These are phyloP conservation scores for Croton laevigatus DNA, from an alignment of 441 rosid species.

Conservation along the genomic window DNA sequence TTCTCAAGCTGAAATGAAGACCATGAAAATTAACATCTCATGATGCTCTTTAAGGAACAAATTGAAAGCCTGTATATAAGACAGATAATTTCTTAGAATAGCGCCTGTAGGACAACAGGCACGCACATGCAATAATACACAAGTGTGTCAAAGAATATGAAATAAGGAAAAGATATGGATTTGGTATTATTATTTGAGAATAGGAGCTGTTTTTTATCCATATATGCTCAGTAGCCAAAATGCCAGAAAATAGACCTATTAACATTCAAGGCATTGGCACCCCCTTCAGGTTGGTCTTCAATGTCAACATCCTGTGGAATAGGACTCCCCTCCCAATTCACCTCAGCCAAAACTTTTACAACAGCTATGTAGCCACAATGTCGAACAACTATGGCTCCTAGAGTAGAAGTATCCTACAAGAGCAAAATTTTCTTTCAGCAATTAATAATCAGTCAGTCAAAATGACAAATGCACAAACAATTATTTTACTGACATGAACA, in stretches of 20 bases:
- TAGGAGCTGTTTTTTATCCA: neutral
- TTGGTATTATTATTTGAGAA: neutral
- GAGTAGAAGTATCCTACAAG: slow-evolving; percentile 50
- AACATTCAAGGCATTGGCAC: slow-evolving; percentile 56
- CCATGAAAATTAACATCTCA: slow-evolving; percentile 21
- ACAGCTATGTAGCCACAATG: slow-evolving; percentile 57
- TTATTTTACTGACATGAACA: slow-evolving; percentile 48
- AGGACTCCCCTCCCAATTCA: slow-evolving; percentile 37
- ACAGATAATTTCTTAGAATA: slow-evolving; percentile 1
- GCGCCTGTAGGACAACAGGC: neutral
- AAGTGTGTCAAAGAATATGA: neutral
- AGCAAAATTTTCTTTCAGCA: slow-evolving; percentile 21
- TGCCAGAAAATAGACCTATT: slow-evolving; percentile 38
- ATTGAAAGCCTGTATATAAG: neutral
- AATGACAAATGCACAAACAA: slow-evolving; percentile 24
- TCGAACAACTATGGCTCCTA: slow-evolving; percentile 55
- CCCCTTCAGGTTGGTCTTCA: slow-evolving; percentile 66
- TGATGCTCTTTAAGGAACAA: slow-evolving; percentile 1
- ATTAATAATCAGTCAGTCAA: slow-evolving; percentile 25
- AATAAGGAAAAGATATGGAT: neutral
- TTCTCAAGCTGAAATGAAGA: slow-evolving; percentile 48
- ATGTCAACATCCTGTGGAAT: slow-evolving; percentile 47
- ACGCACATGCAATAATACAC: neutral
- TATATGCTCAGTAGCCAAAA: slow-evolving; percentile 9
- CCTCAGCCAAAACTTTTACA: slow-evolving; percentile 49